These are phyloP conservation scores for Pseudocercospora fuligena DNA, from an alignment of 2,329 filamentous ascomycete genomes.

Conservation along the genomic window DNA sequence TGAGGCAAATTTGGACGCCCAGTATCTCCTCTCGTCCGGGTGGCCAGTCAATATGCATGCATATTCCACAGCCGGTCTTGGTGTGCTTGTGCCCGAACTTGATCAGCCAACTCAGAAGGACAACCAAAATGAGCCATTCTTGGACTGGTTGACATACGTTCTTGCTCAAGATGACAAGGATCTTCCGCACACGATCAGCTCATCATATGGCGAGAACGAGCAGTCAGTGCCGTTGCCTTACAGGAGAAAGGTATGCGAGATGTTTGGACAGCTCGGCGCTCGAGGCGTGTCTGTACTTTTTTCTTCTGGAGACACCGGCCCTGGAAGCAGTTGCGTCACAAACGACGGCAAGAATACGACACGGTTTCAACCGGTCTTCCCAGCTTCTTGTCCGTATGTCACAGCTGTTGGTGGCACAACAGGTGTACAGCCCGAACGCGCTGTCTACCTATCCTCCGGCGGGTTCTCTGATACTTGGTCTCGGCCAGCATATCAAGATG, in stretches of 20 bases:
- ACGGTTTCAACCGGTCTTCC: constrained; percentile 52
- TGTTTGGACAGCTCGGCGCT: constrained; percentile 67
- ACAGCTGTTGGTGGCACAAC: constrained; percentile 51
- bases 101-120: constrained; percentile 45
- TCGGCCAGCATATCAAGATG: constrained; percentile 50
- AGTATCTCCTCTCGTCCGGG: constrained; percentile 63
- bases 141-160: constrained; percentile 64
- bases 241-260: constrained; percentile 63
- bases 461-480: constrained; percentile 51
- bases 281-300: constrained; percentile 67
- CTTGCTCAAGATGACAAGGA: constrained; percentile 57
- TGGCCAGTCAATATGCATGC: constrained; percentile 60
- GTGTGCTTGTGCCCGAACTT: constrained; percentile 54
- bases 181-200: constrained; percentile 65
- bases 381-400: constrained; percentile 54
- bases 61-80: constrained; percentile 61
- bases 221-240: constrained; percentile 65
- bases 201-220: constrained; percentile 70
- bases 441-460: constrained; percentile 48
- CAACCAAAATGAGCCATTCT: constrained; percentile 67
- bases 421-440: constrained; percentile 46
- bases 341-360: constrained; percentile 52
- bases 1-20: constrained; percentile 68
- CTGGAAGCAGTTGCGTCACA: constrained; percentile 55
- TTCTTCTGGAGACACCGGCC: constrained; percentile 64